phyloP scores from a whole-genome alignment of 2,329 filamentous ascomycete genomes.

The Colletotrichum costaricense region DNA sequence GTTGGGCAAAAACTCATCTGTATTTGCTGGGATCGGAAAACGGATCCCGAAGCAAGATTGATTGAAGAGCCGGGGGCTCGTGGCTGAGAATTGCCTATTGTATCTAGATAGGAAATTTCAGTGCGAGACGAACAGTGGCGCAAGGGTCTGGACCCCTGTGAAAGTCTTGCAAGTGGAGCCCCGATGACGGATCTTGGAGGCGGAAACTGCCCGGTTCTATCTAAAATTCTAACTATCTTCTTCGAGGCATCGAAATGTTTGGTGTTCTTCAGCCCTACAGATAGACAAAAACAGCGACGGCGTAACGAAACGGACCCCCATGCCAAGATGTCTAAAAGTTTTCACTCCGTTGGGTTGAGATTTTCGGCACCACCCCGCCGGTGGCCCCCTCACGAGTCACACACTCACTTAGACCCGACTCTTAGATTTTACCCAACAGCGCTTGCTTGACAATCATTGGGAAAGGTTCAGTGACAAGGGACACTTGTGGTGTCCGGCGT shows the following conservation, averaged over 20 bases:
- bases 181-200: slow-evolving; percentile 11
- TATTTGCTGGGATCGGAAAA: not conserved
- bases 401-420: not conserved
- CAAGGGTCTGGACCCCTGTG: slow-evolving; percentile 8
- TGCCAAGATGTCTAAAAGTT: not conserved
- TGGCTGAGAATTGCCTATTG: slow-evolving; percentile 2
- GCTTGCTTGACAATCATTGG: not conserved
- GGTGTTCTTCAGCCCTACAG: slow-evolving; percentile 8
- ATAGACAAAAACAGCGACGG: not conserved
- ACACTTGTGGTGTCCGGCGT: not conserved
- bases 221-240: not conserved
- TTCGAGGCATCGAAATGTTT: not conserved
- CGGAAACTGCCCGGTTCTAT: slow-evolving; percentile 7
- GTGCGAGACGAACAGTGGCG: not conserved
- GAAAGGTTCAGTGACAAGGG: not conserved
- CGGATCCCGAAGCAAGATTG: not conserved
- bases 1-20: not conserved
- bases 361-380: not conserved
- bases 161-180: slow-evolving; percentile 20
- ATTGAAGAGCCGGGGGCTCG: not conserved
- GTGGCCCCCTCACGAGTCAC: no score
- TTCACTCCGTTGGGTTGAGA: not conserved
- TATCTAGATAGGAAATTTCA: not conserved
- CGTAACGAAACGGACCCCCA: not conserved
- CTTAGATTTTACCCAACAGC: not conserved